Evolutionary conservation across 257 asterid genomes (phyloP).

Genomic region (Solanum ossicruentum): DNA sequence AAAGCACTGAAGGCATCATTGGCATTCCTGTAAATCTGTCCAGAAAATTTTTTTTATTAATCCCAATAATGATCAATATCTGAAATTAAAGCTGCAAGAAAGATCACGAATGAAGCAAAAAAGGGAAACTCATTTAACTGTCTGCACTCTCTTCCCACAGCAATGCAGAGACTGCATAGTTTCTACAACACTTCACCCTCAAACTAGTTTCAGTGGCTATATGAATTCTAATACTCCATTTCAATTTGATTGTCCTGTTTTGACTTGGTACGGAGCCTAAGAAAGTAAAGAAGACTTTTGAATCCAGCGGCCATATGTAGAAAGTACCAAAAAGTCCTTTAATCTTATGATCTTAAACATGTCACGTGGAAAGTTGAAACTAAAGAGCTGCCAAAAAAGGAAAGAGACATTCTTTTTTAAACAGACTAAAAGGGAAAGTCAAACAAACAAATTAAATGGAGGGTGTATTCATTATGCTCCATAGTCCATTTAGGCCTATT

Average conservation of each 20-base stretch:
- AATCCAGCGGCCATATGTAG: not conserved
- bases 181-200: not conserved
- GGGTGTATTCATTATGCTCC: not conserved
- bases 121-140: not conserved
- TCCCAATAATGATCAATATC: not conserved
- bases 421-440: not conserved
- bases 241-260: not conserved
- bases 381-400: not conserved
- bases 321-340: not conserved
- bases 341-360: not conserved
- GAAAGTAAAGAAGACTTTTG: not conserved
- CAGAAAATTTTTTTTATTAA: not conserved
- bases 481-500: not conserved
- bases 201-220: not conserved
- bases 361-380: not conserved
- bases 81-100: not conserved
- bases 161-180: not conserved
- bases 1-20: conserved; percentile 52
- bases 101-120: not conserved
- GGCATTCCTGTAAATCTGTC: conserved; percentile 79
- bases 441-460: not conserved
- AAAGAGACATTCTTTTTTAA: not conserved
- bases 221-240: not conserved
- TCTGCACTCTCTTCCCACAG: not conserved
- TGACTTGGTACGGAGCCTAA: not conserved